These are phyloP conservation scores for Penicillium goetzii DNA, from an alignment of 495 filamentous ascomycete genomes.

Conservation along the genomic window DNA sequence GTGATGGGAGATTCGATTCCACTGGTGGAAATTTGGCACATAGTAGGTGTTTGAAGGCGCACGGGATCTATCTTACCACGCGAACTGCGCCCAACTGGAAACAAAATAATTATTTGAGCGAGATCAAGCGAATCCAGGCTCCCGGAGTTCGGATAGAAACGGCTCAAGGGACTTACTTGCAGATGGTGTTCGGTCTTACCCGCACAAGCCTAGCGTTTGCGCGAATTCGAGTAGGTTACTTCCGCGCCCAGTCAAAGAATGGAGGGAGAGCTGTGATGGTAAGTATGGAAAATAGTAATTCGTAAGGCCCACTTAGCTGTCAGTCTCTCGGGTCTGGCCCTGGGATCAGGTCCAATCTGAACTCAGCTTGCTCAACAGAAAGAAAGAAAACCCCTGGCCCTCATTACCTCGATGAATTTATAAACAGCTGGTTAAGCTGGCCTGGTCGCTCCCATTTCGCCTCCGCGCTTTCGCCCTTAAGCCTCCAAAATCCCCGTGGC, in stretches of 20 bases:
- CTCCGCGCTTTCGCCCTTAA: background rate
- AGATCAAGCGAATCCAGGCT: too few relatives aligned
- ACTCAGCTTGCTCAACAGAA: background rate
- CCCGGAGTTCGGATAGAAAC: too few relatives aligned
- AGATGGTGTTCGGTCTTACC: background rate
- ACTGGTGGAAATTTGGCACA: too few relatives aligned
- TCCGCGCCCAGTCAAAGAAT: background rate
- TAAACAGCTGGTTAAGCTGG: slow-evolving; percentile 3
- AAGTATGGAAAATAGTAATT: slow-evolving; percentile 2
- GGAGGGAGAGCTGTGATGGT: background rate
- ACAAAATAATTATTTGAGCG: too few relatives aligned
- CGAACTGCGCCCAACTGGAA: too few relatives aligned
- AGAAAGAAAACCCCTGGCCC: background rate
- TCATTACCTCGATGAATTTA: slow-evolving; percentile 1
- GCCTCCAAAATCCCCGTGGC: background rate
- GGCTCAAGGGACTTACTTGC: too few relatives aligned
- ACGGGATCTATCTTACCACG: too few relatives aligned
- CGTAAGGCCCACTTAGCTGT: slow-evolving; percentile 6
- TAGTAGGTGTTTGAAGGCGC: too few relatives aligned
- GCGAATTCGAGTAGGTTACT: slow-evolving; percentile 8
- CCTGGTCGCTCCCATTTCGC: slow-evolving; percentile 1
- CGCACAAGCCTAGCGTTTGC: slow-evolving; percentile 8
- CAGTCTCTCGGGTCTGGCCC: background rate
- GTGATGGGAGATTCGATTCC: too few relatives aligned
- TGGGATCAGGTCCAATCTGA: slow-evolving; percentile 1